Evolutionary conservation across 768 basidiomycete species (phyloP).

Genomic region (Pleurotus sapidus): DNA sequence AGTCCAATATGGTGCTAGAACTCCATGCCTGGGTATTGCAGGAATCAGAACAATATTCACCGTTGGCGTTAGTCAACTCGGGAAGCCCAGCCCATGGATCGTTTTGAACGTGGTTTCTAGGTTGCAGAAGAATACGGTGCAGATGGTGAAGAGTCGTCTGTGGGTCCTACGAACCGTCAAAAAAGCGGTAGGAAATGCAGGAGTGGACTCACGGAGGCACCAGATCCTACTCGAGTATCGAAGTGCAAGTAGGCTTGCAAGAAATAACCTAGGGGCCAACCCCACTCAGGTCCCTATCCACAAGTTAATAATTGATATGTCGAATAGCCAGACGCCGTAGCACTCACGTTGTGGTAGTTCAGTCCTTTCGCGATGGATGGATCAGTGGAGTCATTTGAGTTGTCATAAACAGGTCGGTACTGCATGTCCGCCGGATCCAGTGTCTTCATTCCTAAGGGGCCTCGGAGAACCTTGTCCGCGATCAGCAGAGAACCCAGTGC

Average conservation of each 20-base stretch:
- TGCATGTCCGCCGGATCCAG: constrained; percentile 85
- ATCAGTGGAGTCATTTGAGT: constrained; percentile 89
- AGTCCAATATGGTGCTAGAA: constrained; percentile 87
- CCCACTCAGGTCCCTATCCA: constrained; percentile 85
- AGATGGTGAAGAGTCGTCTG: constrained; percentile 77
- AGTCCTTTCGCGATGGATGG: constrained; percentile 83
- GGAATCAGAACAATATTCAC: constrained; percentile 80
- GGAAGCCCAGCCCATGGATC: constrained; percentile 95
- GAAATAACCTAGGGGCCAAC: constrained; percentile 95
- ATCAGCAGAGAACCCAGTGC: constrained; percentile 78
- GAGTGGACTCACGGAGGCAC: constrained; percentile 54
- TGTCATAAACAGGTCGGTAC: constrained; percentile 91
- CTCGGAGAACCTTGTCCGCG: constrained; percentile 79
- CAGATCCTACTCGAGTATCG: constrained; percentile 65
- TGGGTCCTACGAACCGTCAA: constrained; percentile 46
- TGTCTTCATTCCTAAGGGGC: constrained; percentile 95
- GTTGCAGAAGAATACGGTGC: constrained; percentile 65
- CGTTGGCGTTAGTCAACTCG: constrained; percentile 87
- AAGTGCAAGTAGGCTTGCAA: constrained; percentile 90
- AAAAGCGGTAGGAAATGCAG: neutral
- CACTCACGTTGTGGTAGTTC: constrained; percentile 86
- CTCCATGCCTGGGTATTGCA: constrained; percentile 98
- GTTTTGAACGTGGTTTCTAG: constrained; percentile 69
- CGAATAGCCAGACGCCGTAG: neutral
- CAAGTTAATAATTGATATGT: constrained; percentile 17